These are phyloP conservation scores for Metschnikowia shivogae DNA, from an alignment of 805 yeast genomes.

Conservation along the genomic window DNA sequence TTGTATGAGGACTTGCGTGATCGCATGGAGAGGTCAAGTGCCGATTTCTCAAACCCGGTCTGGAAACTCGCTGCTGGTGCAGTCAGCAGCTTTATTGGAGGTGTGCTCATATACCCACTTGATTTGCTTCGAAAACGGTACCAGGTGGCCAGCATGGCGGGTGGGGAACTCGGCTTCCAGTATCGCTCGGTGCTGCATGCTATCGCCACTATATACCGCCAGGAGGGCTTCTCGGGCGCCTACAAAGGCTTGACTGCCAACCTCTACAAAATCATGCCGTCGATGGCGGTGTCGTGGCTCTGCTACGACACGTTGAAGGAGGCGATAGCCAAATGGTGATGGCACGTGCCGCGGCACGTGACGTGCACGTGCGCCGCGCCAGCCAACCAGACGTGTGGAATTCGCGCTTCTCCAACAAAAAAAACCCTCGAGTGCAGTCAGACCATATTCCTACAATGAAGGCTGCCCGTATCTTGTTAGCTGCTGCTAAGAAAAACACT, in stretches of 20 bases:
- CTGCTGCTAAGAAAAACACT: conserved; percentile 35
- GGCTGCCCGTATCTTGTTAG: conserved; percentile 37
- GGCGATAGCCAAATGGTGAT: conserved; percentile 28
- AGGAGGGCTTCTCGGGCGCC: conserved; percentile 72
- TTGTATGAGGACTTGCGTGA: conserved; percentile 81
- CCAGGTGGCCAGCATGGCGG: conserved; percentile 84
- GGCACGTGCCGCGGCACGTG: neutral
- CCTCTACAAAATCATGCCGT: conserved; percentile 84
- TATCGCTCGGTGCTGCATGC: conserved; percentile 79
- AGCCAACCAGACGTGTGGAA: conserved; percentile 17
- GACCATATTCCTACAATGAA: conserved; percentile 25
- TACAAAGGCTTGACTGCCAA: conserved; percentile 77
- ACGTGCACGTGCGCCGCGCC: neutral
- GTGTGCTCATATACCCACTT: conserved; percentile 85
- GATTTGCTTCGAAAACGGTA: conserved; percentile 85
- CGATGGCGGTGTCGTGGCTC: conserved; percentile 95
- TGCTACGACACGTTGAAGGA: conserved; percentile 70
- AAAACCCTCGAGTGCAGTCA: conserved; percentile 1
- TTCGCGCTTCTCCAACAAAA: conserved; percentile 10
- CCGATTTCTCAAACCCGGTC: conserved; percentile 41
- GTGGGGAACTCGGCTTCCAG: conserved; percentile 73
- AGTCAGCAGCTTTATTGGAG: conserved; percentile 82
- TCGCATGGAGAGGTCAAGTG: conserved; percentile 30
- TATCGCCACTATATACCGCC: conserved; percentile 56
- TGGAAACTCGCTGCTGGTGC: conserved; percentile 79